Percentiles rank a stretch among this genome's conserved stretches.
Evolutionary conservation across 257 asterid genomes (phyloP).

Genomic region (Linaria vulgaris): DNA sequence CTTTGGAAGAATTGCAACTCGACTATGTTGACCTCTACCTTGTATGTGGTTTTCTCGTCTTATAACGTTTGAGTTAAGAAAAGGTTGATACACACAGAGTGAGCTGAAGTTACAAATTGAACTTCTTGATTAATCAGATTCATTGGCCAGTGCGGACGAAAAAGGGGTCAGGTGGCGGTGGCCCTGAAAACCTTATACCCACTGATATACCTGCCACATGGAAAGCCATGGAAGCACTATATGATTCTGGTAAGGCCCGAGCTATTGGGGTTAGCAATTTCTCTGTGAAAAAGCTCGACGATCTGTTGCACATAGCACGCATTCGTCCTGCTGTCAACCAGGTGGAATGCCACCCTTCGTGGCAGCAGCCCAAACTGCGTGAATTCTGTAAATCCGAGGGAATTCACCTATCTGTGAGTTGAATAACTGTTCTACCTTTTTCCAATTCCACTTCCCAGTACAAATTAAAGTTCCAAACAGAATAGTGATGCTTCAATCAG

Average conservation of each 20-base stretch:
- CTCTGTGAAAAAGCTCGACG: conserved; percentile 37
- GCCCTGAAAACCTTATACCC: conserved; percentile 30
- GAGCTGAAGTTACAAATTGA: not conserved
- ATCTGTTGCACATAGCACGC: conserved; percentile 41
- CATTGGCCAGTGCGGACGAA: conserved; percentile 53
- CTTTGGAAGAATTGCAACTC: conserved; percentile 56
- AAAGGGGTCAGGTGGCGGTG: conserved; percentile 31
- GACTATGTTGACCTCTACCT: conserved; percentile 66
- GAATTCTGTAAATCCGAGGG: conserved; percentile 51
- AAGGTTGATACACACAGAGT: too few relatives aligned
- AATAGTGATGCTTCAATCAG: too few relatives aligned
- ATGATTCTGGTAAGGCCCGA: conserved; percentile 52
- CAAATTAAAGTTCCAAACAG: too few relatives aligned
- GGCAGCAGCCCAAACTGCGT: conserved; percentile 55
- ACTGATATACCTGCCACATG: conserved; percentile 55
- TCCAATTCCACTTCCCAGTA: too few relatives aligned
- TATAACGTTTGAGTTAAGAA: too few relatives aligned
- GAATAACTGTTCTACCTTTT: too few relatives aligned
- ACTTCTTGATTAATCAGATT: conserved; percentile 32
- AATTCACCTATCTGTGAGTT: conserved; percentile 55
- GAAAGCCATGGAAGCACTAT: conserved; percentile 72
- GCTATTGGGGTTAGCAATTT: conserved; percentile 76
- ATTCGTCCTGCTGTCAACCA: conserved; percentile 65
- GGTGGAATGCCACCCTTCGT: conserved; percentile 57
- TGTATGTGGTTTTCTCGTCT: conserved; percentile 35